phyloP scores from a whole-genome alignment of 164 flowering plant species.

The Vitis riparia region DNA sequence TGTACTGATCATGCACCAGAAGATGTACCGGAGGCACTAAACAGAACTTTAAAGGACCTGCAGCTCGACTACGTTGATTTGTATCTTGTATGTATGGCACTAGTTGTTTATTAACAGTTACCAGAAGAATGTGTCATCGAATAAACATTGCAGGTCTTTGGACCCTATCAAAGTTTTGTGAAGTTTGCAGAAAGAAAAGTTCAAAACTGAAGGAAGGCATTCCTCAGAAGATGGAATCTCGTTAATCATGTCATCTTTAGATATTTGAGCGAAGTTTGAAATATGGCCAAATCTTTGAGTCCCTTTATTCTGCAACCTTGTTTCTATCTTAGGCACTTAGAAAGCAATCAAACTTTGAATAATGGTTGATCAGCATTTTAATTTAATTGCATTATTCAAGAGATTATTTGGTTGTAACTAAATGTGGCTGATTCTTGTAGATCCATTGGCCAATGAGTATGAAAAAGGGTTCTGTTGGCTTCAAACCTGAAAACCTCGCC shows the following conservation, averaged over 20 bases:
- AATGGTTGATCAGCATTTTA: background rate
- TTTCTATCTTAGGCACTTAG: background rate
- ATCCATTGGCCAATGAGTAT: conserved; percentile 74
- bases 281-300: background rate
- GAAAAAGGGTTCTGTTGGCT: conserved; percentile 55
- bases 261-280: background rate
- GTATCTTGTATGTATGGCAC: conserved; percentile 63
- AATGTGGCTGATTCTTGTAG: conserved; percentile 31
- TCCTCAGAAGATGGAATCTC: no score
- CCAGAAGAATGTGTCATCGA: background rate
- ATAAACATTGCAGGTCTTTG: background rate
- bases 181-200: no score
- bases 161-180: background rate
- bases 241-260: background rate
- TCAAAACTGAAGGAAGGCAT: no score
- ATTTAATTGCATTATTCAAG: background rate
- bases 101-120: background rate
- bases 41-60: conserved; percentile 28
- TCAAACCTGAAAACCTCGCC: conserved; percentile 44
- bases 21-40: conserved; percentile 29
- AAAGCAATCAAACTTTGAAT: background rate
- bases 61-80: conserved; percentile 34
- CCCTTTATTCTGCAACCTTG: background rate
- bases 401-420: background rate
- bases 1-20: conserved; percentile 60